phyloP scores from a whole-genome alignment of 495 filamentous ascomycete species.

The Neurospora sp. region DNA sequence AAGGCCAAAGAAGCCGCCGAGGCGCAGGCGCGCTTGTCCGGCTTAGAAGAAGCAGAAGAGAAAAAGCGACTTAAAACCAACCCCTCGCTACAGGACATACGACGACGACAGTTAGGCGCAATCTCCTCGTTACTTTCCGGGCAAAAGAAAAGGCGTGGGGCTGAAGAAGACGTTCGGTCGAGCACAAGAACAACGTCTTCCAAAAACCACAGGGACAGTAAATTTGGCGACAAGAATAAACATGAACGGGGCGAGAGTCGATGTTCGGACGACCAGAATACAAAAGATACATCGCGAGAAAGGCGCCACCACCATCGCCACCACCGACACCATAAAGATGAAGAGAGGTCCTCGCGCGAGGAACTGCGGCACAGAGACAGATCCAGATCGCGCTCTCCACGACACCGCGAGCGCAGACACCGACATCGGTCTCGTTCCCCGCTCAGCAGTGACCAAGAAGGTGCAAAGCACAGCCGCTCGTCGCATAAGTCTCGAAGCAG shows the following conservation, averaged over 20 bases:
- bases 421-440: slow-evolving; percentile 16
- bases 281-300: background rate
- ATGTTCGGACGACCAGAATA: background rate
- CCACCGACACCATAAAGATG: slow-evolving; percentile 3
- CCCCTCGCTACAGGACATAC: slow-evolving; percentile 31
- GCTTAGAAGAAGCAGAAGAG: slow-evolving; percentile 32
- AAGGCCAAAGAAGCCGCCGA: slow-evolving; percentile 67
- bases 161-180: slow-evolving; percentile 4
- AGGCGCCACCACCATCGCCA: background rate
- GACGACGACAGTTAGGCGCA: slow-evolving; percentile 41
- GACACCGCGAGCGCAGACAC: slow-evolving; percentile 6
- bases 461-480: background rate
- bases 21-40: slow-evolving; percentile 36
- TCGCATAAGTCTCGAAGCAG: background rate
- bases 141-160: slow-evolving; percentile 24
- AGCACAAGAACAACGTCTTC: slow-evolving; percentile 2
- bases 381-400: slow-evolving; percentile 17
- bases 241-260: background rate
- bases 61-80: slow-evolving; percentile 29
- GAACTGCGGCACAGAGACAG: slow-evolving; percentile 1
- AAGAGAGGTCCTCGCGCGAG: background rate
- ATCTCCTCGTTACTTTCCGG: slow-evolving; percentile 42
- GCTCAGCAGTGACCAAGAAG: slow-evolving; percentile 7
- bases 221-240: background rate
- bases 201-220: background rate